phyloP scores from a whole-genome alignment of 1,284 basidiomycete genomes.

The Ustilago crameri region DNA sequence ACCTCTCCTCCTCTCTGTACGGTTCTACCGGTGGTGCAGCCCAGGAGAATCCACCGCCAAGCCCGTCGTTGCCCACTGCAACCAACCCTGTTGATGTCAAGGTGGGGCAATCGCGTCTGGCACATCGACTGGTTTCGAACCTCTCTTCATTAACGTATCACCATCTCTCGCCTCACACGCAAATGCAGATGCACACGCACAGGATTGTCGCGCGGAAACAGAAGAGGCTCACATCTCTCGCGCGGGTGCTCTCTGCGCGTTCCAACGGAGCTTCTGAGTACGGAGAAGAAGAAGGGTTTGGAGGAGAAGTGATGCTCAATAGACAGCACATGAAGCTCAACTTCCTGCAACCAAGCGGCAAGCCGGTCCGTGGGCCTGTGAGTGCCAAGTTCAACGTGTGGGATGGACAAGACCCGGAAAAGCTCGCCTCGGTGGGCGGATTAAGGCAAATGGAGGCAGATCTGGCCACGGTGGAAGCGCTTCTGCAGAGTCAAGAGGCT shows the following conservation, averaged over 20 bases:
- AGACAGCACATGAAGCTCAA: constrained; percentile 17
- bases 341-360: constrained; percentile 27
- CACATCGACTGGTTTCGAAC: constrained; percentile 48
- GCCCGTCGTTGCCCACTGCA: too few species aligned
- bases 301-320: constrained; percentile 16
- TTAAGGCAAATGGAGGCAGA: constrained; percentile 31
- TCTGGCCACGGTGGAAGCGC: constrained; percentile 11
- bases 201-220: constrained; percentile 9
- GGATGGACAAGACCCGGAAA: constrained; percentile 48
- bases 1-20: constrained; percentile 33
- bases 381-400: constrained; percentile 16
- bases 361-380: constrained; percentile 43
- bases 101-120: constrained; percentile 12
- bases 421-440: constrained; percentile 18
- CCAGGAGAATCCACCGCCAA: too few species aligned
- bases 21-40: neutral
- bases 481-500: constrained; percentile 1
- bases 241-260: constrained; percentile 25
- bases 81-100: neutral
- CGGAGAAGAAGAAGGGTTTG: neutral
- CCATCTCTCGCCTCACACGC: constrained; percentile 63
- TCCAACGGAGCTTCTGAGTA: neutral
- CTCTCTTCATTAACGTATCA: constrained; percentile 60
- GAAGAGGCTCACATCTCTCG: constrained; percentile 23
- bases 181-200: constrained; percentile 41